These are phyloP conservation scores for Termitomyces sp. DNA, from an alignment of 768 basidiomycete genomes.

Conservation along the genomic window DNA sequence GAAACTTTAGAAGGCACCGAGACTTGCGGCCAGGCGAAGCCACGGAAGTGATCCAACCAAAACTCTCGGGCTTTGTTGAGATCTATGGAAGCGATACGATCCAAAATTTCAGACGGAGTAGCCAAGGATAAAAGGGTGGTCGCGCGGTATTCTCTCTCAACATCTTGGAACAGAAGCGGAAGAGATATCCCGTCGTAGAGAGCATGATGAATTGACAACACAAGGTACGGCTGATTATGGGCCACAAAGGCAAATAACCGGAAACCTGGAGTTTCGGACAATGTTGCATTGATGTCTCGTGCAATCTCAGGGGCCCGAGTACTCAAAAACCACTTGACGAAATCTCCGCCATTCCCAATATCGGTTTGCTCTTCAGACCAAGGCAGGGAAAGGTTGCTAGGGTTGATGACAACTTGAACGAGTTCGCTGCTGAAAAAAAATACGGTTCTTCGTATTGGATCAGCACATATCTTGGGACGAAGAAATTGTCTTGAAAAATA, in stretches of 20 bases:
- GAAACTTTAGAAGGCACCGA: slow-evolving; percentile 2
- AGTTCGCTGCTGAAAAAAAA: slow-evolving; percentile 29
- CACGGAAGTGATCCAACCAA: slow-evolving; percentile 27
- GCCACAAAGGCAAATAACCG: slow-evolving; percentile 22
- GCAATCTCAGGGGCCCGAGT: slow-evolving; percentile 18
- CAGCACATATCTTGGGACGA: not conserved
- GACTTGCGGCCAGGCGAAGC: slow-evolving; percentile 24
- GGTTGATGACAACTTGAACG: slow-evolving; percentile 28
- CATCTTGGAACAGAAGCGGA: slow-evolving; percentile 26
- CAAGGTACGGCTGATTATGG: slow-evolving; percentile 17
- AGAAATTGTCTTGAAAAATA: slow-evolving; percentile 6
- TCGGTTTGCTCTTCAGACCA: slow-evolving; percentile 20
- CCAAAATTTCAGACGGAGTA: slow-evolving; percentile 21
- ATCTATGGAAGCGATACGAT: slow-evolving; percentile 25
- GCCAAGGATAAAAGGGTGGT: slow-evolving; percentile 6
- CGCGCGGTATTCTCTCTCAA: slow-evolving; percentile 25
- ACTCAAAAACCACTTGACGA: slow-evolving; percentile 23
- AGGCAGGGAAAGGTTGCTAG: slow-evolving; percentile 11
- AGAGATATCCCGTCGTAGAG: slow-evolving; percentile 35
- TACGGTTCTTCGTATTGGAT: slow-evolving; percentile 24
- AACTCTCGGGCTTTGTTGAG: slow-evolving; percentile 23
- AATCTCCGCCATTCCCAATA: slow-evolving; percentile 2
- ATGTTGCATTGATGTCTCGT: slow-evolving; percentile 25
- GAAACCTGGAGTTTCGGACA: slow-evolving; percentile 27
- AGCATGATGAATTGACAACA: slow-evolving; percentile 33